Base-by-base conservation (phyloP, 2,329 filamentous ascomycete genomes). In the Plectosphaerella plurivora region DNA sequence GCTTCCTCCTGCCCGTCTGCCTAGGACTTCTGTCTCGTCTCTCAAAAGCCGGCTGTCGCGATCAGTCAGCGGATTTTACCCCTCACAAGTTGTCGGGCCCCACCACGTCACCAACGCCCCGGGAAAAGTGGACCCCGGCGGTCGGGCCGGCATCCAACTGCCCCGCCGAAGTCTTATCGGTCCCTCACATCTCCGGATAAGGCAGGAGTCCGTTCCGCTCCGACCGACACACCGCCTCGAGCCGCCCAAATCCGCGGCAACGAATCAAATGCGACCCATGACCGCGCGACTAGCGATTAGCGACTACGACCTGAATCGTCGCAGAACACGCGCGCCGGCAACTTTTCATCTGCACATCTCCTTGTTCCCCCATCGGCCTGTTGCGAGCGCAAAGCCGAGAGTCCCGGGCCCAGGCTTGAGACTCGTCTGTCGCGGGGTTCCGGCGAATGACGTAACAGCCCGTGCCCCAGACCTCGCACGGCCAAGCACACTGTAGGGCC, bases 401-500 rank as follows among this genome's bases (percentile, higher is more conserved):
- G 9, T 25, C 46, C 46, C 46, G 28, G 5, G 14, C 22, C 28
- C 28, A 28, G 24, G 9, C 8, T 35, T 28, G 22, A 33, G 5
- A 41, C 35, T 45, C 39, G 48, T 48, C 50, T n/a, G 22, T 44
- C 37, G 37, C 41, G 41, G 41, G 41, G 41, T 44, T 44, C 41
- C 16, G n/a, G 37, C 14, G 5, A 44, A 44, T 44, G 41, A 44
- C 41, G 41, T 44, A 44, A 44, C 41, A 20, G 16, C 16, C 18
- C 41, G n/a, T 18, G 16, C n/a, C 10, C 7, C 16, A 28, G 15
- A 6, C 16, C 36, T 22, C 16, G 45, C 28, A 28, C 28, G 46
- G 41, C 20, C 12, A n/a, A 33, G 48, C n/a, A 15, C 37, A n/a
- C 15, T 41, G 9, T 24, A 15, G 20, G 35, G 41, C 41, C 18